Conservation (phyloP, 2,329 filamentous ascomycete genomes). For the Pseudopyricularia cyperi region DNA sequence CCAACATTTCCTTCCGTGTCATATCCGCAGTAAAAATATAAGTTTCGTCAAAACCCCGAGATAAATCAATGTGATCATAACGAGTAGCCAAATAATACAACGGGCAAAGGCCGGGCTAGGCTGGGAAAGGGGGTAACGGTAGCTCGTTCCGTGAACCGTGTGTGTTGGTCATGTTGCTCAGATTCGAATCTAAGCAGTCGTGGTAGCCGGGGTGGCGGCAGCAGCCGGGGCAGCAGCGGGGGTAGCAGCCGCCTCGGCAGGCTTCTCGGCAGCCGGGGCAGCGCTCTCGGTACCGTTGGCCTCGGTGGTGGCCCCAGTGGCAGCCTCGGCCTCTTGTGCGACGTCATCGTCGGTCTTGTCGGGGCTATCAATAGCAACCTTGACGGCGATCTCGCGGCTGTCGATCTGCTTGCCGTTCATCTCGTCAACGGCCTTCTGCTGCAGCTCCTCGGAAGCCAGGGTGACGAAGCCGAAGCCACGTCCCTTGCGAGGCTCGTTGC, state of each 20-base stretch:
- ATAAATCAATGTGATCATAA: conserved; percentile 18
- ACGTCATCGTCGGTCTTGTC: conserved; percentile 70
- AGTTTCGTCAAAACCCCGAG: conserved; percentile 12
- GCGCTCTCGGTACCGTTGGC: conserved; percentile 25
- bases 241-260: conserved; percentile 46
- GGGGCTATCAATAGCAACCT: conserved; percentile 98
- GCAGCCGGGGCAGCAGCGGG: conserved; percentile 28
- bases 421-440: conserved; percentile 92
- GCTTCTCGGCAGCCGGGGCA: conserved; percentile 37
- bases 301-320: conserved; percentile 26
- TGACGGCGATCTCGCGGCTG: conserved; percentile 97
- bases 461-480: conserved; percentile 98
- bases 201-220: conserved; percentile 10
- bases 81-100: conserved; percentile 5
- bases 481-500: conserved; percentile 95
- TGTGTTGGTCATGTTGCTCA: not conserved
- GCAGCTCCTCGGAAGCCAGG: conserved; percentile 84
- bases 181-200: conserved; percentile 16
- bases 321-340: conserved; percentile 49
- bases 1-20: conserved; percentile 8
- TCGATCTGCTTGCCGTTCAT: conserved; percentile 99
- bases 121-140: not conserved
- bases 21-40: conserved; percentile 10
- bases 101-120: conserved; percentile 1
- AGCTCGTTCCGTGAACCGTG: conserved; percentile 3